Evolutionary conservation across 192 early-diverging fungal genomes (phyloP), one percentile per base, ranked within the genome.

Genomic region (Coemansia javaensis): DNA sequence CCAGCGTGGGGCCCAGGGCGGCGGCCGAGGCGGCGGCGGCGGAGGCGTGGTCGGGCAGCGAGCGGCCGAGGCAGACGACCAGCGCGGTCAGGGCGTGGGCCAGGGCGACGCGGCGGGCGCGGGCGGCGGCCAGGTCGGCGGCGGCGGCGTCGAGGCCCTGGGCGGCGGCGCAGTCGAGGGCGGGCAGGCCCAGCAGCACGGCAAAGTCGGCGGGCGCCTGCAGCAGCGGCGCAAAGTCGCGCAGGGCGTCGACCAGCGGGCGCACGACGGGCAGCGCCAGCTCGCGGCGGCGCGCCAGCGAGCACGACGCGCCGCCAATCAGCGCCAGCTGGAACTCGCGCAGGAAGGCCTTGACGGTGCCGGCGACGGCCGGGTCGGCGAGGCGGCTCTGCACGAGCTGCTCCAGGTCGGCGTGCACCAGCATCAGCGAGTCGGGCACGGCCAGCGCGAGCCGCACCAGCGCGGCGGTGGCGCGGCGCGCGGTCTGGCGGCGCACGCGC

Each of bases 391-490:
- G 57, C 25, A 73, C 63, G 21, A 73, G 31, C 53, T 52, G 52
- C 41, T 58, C 33, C 35, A 72, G 40, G 23, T 72, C 68, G 4
- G 16, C 37, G 48, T 71, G 56, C 5, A 63, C 35, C 34, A 53
- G 40, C 70, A 73, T 73, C 31, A 73, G 54, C 32, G 70, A 61
- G 30, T 73, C 63, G 4, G 70, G 70, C 12, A 73, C 47, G 0
- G 54, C 54, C 11, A 50, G 6, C 1, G 70, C 70, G 7, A 73
- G 43, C 10, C 58, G 43, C 10, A 73, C 70, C 14, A 73, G 45
- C 18, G 70, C 50, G 3, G 63, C 56, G 12, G 70, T 66, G 6
- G 57, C 53, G 25, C 70, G 70, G 9, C 63, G 32, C 9, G 62
- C 57, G 14, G 51, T 41, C 20, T 31, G 22, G 13, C 57, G n/a